Evolutionary conservation across 2,329 filamentous ascomycete genomes (phyloP).

Genomic region (Paramyrothecium sp.): DNA sequence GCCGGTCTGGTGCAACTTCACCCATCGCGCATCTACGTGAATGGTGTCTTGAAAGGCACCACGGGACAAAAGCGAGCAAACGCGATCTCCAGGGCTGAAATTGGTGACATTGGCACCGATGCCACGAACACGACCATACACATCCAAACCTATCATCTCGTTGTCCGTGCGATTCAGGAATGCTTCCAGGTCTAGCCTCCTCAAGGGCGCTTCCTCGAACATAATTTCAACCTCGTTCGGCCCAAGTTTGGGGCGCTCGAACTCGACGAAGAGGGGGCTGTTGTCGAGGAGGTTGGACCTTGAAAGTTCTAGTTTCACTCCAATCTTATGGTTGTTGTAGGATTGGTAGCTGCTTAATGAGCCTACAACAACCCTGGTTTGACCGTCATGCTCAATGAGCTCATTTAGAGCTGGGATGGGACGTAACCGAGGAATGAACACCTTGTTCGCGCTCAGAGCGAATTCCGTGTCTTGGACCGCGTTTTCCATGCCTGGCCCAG

Average conservation of each 20-base stretch:
- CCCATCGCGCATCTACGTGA: constrained; percentile 32
- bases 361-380: constrained; percentile 5
- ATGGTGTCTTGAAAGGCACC: constrained; percentile 34
- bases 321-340: neutral
- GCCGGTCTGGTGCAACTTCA: constrained; percentile 22
- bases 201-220: constrained; percentile 33
- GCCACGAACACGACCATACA: constrained; percentile 33
- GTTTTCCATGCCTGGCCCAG: constrained; percentile 7
- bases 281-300: constrained; percentile 22
- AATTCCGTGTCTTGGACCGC: constrained; percentile 40
- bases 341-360: constrained; percentile 14
- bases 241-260: constrained; percentile 14
- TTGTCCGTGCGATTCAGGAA: constrained; percentile 29
- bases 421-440: constrained; percentile 45
- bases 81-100: constrained; percentile 36
- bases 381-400: constrained; percentile 36
- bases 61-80: constrained; percentile 34
- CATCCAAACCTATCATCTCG: constrained; percentile 35
- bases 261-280: constrained; percentile 21
- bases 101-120: constrained; percentile 28
- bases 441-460: constrained; percentile 30
- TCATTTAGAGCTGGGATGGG: constrained; percentile 39
- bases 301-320: constrained; percentile 20
- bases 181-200: constrained; percentile 33
- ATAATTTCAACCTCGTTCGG: constrained; percentile 37